Percentiles rank a stretch among this genome's conserved stretches.
Evolutionary conservation across 1,139 yeast genomes (phyloP).

Genomic region (Saccharomycopsis hybrid): DNA sequence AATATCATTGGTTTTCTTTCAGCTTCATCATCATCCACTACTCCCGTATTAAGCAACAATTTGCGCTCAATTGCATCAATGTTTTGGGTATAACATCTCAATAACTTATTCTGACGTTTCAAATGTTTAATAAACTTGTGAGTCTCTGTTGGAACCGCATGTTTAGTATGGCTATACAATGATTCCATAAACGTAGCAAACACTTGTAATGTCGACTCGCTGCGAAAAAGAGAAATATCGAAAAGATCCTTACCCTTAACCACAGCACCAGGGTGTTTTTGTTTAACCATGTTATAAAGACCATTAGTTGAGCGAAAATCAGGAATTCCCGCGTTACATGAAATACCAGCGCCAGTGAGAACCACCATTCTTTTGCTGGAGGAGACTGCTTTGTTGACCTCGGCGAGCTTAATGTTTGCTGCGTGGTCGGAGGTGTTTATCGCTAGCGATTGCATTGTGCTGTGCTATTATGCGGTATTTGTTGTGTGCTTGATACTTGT

Average conservation of each 20-base stretch:
- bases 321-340: slow-evolving; percentile 95
- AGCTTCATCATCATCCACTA: no score
- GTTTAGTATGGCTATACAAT: slow-evolving; percentile 52
- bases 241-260: slow-evolving; percentile 83
- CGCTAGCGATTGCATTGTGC: no score
- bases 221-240: slow-evolving; percentile 75
- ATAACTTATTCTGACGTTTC: slow-evolving; percentile 57
- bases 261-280: slow-evolving; percentile 50
- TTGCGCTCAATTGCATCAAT: slow-evolving; percentile 41
- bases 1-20: slow-evolving; percentile 21
- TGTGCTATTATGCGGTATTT: no score
- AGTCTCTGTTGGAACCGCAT: slow-evolving; percentile 76
- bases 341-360: slow-evolving; percentile 91
- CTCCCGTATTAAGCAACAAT: slow-evolving; percentile 21
- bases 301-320: slow-evolving; percentile 87
- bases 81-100: slow-evolving; percentile 81
- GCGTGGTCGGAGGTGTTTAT: no score
- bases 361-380: slow-evolving; percentile 45
- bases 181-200: slow-evolving; percentile 82
- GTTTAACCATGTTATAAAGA: slow-evolving; percentile 66
- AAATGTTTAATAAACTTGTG: slow-evolving; percentile 69
- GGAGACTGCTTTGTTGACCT: slow-evolving; percentile 25
- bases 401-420: slow-evolving; percentile 19
- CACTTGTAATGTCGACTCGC: slow-evolving; percentile 51
- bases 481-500: no score